Conservation (phyloP, 2,329 filamentous ascomycete genomes). For the Aspergillus sp. region DNA sequence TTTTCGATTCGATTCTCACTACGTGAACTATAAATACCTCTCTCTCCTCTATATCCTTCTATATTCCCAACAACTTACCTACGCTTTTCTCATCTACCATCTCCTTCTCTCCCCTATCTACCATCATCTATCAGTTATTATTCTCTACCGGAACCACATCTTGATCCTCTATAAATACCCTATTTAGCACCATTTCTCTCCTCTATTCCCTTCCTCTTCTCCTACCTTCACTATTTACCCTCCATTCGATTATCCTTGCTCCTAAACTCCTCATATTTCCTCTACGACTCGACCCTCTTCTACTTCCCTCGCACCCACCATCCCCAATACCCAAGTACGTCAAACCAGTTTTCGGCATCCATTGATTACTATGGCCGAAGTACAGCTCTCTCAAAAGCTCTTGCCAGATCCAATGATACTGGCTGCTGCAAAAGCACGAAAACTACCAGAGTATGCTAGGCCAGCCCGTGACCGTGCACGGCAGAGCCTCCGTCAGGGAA, state of each 20-base stretch:
- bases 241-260: neutral
- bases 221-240: neutral
- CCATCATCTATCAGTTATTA: too few relatives aligned
- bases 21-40: too few relatives aligned
- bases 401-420: neutral
- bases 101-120: too few relatives aligned
- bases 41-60: too few relatives aligned
- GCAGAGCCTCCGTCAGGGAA: neutral
- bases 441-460: neutral
- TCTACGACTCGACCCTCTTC: too few relatives aligned
- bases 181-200: neutral
- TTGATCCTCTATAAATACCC: neutral
- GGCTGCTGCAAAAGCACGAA: neutral
- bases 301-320: too few relatives aligned
- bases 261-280: too few relatives aligned
- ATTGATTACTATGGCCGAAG: neutral
- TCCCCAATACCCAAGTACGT: neutral
- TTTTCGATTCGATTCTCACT: too few relatives aligned
- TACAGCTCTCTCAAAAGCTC: neutral
- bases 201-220: neutral
- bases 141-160: too few relatives aligned
- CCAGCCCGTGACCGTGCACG: neutral
- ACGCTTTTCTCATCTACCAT: too few relatives aligned
- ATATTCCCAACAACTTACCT: too few relatives aligned
- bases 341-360: neutral